Evolutionary conservation across 2,329 filamentous ascomycete species (phyloP).

Genomic region (Ascochyta clinopodiicola): DNA sequence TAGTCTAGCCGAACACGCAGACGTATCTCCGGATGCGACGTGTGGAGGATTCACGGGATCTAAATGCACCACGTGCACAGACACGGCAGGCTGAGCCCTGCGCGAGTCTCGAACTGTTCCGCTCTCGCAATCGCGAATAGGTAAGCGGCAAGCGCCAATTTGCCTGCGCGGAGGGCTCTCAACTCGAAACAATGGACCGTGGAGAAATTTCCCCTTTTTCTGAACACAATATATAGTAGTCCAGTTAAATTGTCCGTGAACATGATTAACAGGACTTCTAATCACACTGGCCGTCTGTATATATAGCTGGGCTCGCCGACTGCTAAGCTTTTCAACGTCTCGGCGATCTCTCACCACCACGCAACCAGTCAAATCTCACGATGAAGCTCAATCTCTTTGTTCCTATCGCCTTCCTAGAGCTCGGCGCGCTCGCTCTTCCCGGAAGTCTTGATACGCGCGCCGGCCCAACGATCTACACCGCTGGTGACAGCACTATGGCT

Average conservation of each 20-base stretch:
- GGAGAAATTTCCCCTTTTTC: background rate
- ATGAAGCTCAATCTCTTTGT: background rate
- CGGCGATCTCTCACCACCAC: background rate
- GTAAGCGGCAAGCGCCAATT: background rate
- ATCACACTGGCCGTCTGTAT: no score
- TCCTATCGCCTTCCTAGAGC: background rate
- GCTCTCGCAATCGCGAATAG: background rate
- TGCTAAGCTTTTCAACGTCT: background rate
- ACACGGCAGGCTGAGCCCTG: no score
- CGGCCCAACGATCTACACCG: background rate
- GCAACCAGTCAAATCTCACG: background rate
- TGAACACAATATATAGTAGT: background rate
- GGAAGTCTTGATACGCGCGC: background rate
- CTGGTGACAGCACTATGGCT: constrained; percentile 3
- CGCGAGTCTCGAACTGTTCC: no score
- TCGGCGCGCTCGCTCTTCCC: background rate
- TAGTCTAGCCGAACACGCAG: no score
- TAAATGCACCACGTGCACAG: no score
- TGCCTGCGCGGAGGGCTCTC: background rate
- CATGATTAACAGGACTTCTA: no score
- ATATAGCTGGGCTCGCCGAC: background rate
- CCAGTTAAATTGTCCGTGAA: background rate
- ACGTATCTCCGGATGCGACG: no score
- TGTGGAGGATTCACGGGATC: no score
- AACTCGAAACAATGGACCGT: background rate